Conservation (phyloP, 495 filamentous ascomycete genomes). For the Penicillium malachiteum region DNA sequence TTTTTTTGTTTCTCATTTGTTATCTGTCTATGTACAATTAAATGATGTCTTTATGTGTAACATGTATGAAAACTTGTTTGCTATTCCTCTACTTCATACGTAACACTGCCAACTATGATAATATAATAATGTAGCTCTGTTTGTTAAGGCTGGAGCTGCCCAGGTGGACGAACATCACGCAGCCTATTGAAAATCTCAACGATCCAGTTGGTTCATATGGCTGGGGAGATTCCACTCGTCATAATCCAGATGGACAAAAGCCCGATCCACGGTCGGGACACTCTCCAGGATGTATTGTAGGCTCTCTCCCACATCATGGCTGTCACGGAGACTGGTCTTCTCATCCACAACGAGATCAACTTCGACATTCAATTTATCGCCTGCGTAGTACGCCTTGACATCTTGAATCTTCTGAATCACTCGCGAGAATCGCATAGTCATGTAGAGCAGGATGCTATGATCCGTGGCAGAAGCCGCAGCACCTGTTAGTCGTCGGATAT, state of each 20-base stretch:
- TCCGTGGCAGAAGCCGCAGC: slow-evolving; percentile 77
- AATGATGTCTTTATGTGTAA: slow-evolving; percentile 24
- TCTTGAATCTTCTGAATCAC: slow-evolving; percentile 87
- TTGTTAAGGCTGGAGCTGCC: too few relatives aligned
- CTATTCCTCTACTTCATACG: neutral
- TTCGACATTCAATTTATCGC: slow-evolving; percentile 87
- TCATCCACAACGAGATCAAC: slow-evolving; percentile 81
- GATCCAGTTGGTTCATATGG: slow-evolving; percentile 69
- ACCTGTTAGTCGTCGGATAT: slow-evolving; percentile 82
- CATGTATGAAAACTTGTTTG: neutral
- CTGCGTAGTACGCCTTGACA: slow-evolving; percentile 82
- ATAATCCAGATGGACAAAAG: slow-evolving; percentile 83
- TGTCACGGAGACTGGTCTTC: slow-evolving; percentile 73
- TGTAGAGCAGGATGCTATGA: slow-evolving; percentile 81
- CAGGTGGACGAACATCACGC: too few relatives aligned
- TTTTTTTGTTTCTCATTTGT: slow-evolving; percentile 3
- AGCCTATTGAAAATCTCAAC: slow-evolving; percentile 1
- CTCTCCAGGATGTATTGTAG: slow-evolving; percentile 89
- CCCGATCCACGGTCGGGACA: slow-evolving; percentile 70
- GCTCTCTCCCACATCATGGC: slow-evolving; percentile 85
- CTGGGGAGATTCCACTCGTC: slow-evolving; percentile 76
- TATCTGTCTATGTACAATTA: slow-evolving; percentile 23
- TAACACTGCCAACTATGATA: too few relatives aligned
- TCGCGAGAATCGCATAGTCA: slow-evolving; percentile 92
- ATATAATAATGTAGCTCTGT: too few relatives aligned